These are phyloP conservation scores for Penstemon davidsonii DNA, from an alignment of 257 asterid species.

Conservation along the genomic window DNA sequence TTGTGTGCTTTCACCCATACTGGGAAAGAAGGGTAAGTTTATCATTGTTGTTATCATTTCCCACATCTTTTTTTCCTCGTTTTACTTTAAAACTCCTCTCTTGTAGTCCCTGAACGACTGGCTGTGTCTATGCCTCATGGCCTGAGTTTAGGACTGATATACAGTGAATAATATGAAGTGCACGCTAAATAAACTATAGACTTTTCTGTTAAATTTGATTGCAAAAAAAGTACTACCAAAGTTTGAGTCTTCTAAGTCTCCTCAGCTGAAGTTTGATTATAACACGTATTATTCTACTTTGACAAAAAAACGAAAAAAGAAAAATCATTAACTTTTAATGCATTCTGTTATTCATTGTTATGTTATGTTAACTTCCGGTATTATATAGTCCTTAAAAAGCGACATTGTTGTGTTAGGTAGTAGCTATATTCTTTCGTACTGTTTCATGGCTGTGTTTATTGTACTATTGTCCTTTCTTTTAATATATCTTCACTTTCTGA, in stretches of 20 bases:
- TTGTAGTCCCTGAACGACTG: neutral
- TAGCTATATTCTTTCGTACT: slow-evolving; percentile 5
- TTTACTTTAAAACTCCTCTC: neutral
- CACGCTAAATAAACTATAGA: neutral
- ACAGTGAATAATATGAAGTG: neutral
- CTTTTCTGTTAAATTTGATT: neutral
- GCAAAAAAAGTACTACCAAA: neutral
- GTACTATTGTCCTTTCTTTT: neutral
- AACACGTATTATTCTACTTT: slow-evolving; percentile 7
- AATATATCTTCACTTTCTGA: slow-evolving; percentile 14
- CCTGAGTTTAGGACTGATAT: neutral
- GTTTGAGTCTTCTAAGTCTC: neutral
- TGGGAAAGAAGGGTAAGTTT: slow-evolving; percentile 83
- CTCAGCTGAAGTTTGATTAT: slow-evolving; percentile 15
- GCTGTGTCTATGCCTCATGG: neutral
- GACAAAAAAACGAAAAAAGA: neutral
- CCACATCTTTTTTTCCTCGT: neutral
- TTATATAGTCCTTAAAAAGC: slow-evolving; percentile 23
- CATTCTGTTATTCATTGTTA: neutral
- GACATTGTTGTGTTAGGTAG: slow-evolving; percentile 14
- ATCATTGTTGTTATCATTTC: slow-evolving; percentile 7
- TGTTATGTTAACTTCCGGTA: neutral
- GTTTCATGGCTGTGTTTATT: neutral
- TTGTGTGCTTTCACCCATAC: slow-evolving; percentile 80
- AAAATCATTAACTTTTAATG: neutral